A percentile compares a stretch with the other conserved stretches of the same genome.
These are phyloP conservation scores for Hymenoscyphus linearis DNA, from an alignment of 2,329 filamentous ascomycete genomes.

Conservation along the genomic window DNA sequence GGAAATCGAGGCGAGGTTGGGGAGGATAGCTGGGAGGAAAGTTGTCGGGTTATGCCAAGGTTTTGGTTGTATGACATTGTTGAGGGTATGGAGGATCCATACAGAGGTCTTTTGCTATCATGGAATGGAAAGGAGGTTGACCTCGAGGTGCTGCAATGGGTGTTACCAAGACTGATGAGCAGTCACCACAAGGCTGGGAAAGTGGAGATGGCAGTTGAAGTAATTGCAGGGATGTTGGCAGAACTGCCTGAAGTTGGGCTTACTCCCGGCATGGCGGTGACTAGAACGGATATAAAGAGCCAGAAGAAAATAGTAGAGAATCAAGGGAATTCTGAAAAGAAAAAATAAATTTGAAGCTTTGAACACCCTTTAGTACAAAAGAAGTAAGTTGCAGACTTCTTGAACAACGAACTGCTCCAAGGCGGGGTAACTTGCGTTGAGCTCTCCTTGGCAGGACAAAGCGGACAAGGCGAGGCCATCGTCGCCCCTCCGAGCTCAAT, in stretches of 20 bases:
- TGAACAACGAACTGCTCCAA: too few relatives aligned
- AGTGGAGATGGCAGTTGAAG: background rate
- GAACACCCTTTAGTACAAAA: too few relatives aligned
- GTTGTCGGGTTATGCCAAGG: constrained; percentile 24
- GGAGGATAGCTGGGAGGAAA: constrained; percentile 26
- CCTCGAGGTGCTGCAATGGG: background rate
- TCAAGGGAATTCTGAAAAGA: too few relatives aligned
- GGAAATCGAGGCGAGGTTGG: constrained; percentile 13
- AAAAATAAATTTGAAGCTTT: too few relatives aligned
- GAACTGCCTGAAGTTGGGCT: background rate
- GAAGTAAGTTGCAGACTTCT: too few relatives aligned
- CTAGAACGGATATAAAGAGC: too few relatives aligned
- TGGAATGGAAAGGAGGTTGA: background rate
- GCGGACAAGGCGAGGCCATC: background rate
- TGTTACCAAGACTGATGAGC: background rate
- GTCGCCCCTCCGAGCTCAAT: constrained; percentile 16
- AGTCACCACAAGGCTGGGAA: constrained; percentile 5
- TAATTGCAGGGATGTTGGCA: background rate
- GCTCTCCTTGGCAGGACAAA: background rate
- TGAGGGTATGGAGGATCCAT: background rate
- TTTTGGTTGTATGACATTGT: constrained; percentile 26
- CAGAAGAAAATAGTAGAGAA: too few relatives aligned
- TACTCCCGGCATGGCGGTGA: background rate
- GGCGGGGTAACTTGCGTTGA: too few relatives aligned
- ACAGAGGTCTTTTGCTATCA: background rate